These are phyloP conservation scores for Zygosaccharomyces lentus DNA, from an alignment of 805 yeast species.

Conservation along the genomic window DNA sequence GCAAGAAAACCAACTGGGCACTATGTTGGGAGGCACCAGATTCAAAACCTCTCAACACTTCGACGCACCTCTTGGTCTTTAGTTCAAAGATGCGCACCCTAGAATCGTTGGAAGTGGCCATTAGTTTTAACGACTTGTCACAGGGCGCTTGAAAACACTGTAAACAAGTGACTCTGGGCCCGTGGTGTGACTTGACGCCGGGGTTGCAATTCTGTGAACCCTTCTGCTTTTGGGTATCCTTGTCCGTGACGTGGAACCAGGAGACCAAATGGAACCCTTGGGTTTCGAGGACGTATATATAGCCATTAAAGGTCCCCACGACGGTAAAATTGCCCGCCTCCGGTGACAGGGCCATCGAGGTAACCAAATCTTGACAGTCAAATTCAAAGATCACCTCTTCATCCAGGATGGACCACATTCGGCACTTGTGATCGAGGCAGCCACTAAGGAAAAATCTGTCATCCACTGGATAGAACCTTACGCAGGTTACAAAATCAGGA, in stretches of 20 bases:
- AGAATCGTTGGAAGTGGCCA: conserved; percentile 81
- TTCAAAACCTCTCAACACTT: conserved; percentile 67
- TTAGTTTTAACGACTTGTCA: conserved; percentile 38
- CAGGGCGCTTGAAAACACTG: conserved; percentile 40
- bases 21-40: conserved; percentile 68
- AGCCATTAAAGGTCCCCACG: conserved; percentile 80
- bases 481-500: conserved; percentile 78
- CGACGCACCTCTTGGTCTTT: conserved; percentile 49
- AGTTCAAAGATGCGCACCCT: conserved; percentile 63
- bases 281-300: conserved; percentile 56
- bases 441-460: conserved; percentile 84
- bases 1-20: conserved; percentile 39
- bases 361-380: conserved; percentile 62
- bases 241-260: conserved; percentile 46
- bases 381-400: conserved; percentile 54
- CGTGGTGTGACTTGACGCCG: conserved; percentile 27
- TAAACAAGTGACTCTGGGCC: conserved; percentile 74
- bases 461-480: conserved; percentile 76
- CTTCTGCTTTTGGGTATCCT: conserved; percentile 21
- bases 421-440: conserved; percentile 65
- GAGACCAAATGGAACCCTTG: conserved; percentile 50
- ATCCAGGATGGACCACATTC: conserved; percentile 86
- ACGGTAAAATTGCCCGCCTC: conserved; percentile 51
- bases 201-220: background rate
- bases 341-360: conserved; percentile 72